phyloP scores from a whole-genome alignment of 345 rosid genomes.

The Brassica juncea region DNA sequence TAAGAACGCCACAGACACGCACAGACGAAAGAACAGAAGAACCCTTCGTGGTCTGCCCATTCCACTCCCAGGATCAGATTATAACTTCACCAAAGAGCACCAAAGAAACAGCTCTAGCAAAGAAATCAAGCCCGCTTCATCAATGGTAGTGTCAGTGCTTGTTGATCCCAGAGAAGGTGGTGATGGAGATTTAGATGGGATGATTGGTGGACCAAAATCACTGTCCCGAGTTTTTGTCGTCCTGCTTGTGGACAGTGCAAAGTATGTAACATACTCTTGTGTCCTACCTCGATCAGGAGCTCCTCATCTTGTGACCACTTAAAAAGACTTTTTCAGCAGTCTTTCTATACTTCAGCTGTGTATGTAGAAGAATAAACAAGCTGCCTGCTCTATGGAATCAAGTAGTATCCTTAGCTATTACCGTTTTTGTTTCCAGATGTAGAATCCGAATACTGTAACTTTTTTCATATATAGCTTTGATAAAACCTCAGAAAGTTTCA shows the following conservation, averaged over 20 bases:
- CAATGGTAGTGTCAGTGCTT: conserved; percentile 92
- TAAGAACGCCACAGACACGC: conserved; percentile 48
- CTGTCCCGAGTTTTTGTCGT: conserved; percentile 90
- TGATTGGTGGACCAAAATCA: conserved; percentile 67
- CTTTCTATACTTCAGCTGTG: conserved; percentile 17
- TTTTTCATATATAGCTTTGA: too few relatives aligned
- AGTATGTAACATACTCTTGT: conserved; percentile 95
- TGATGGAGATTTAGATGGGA: conserved; percentile 75
- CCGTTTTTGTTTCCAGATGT: conserved; percentile 26
- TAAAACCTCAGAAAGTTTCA: too few relatives aligned
- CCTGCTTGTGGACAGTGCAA: conserved; percentile 83
- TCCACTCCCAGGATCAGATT: conserved; percentile 55
- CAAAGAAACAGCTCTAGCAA: conserved; percentile 43
- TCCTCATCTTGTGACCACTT: conserved; percentile 72
- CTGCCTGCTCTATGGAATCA: conserved; percentile 18
- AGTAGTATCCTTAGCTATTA: conserved; percentile 22
- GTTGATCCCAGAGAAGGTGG: conserved; percentile 92
- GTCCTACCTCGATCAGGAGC: conserved; percentile 70
- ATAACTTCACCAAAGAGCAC: conserved; percentile 53
- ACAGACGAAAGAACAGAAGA: conserved; percentile 66
- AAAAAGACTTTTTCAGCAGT: conserved; percentile 36
- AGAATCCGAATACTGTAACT: conserved; percentile 27
- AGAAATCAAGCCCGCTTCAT: conserved; percentile 64
- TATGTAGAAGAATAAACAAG: conserved; percentile 40
- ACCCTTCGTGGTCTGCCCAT: conserved; percentile 60